Evolutionary conservation across 352 stramenopile genomes (phyloP).

Genomic region (Elongisporangium undulatum): DNA sequence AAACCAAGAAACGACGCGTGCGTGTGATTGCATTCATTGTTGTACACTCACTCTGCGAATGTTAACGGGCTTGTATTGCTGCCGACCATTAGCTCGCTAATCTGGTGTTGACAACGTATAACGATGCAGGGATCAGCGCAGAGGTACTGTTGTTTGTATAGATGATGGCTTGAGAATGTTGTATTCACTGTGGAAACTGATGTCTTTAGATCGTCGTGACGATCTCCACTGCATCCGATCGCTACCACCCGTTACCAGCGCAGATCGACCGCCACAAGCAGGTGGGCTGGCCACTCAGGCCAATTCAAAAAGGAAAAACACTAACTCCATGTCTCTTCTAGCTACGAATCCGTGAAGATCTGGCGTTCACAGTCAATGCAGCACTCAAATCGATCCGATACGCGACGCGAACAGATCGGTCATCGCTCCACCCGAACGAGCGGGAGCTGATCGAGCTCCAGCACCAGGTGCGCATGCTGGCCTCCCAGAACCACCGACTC

Average conservation of each 20-base stretch:
- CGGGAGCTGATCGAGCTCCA: conserved; percentile 41
- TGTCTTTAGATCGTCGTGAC: conserved; percentile 42
- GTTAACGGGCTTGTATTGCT: neutral
- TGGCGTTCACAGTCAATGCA: conserved; percentile 75
- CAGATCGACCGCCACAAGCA: conserved; percentile 75
- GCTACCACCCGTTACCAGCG: conserved; percentile 37
- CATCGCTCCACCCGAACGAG: conserved; percentile 19
- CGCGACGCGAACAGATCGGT: conserved; percentile 20
- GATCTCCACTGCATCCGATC: conserved; percentile 43
- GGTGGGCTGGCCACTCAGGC: conserved; percentile 12
- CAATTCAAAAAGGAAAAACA: neutral
- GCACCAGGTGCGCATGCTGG: conserved; percentile 55
- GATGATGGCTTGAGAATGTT: neutral
- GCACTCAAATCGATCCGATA: conserved; percentile 71
- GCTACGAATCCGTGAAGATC: conserved; percentile 66
- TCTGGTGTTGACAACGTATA: conserved; percentile 62
- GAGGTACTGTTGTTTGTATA: conserved; percentile 25
- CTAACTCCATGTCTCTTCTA: conserved; percentile 12
- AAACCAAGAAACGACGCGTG: conserved; percentile 72
- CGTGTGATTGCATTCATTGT: conserved; percentile 1
- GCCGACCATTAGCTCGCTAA: conserved; percentile 36
- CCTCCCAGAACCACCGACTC: conserved; percentile 59
- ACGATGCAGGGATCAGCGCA: conserved; percentile 46
- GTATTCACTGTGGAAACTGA: neutral
- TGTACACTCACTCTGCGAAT: neutral